Base-by-base conservation (phyloP, 257 asterid genomes). In the Solanum chmielewskii region DNA sequence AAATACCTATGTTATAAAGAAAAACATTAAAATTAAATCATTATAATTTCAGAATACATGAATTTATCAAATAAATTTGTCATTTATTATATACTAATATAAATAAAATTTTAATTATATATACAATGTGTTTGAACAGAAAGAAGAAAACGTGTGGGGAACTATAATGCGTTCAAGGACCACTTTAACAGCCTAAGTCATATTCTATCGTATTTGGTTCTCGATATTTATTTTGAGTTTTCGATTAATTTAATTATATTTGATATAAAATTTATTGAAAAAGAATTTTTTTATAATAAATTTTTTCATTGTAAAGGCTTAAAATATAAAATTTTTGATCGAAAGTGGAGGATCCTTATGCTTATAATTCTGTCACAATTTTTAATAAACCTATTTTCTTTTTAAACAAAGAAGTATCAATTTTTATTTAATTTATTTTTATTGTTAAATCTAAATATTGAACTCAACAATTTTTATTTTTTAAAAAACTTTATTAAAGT, bases 201-300 rank as follows among this genome's bases (percentile, higher is more conserved):
- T 12, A 12, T 4, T 7, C 4, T 66, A 27, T 12, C 27, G 13
- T 66, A 9, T 12, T 23, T 66, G 20, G 1, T 13, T 6, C 3
- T 27, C 11, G 5, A 66, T 27, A 66, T 27, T 12, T 13, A 66
- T 66, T 11, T 64, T 66, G 1, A 66, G 0, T 25, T 11, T 64
- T 9, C 1, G 2, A 5, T 66, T 60, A 60, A 60, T 60, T 23
- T 0, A 23, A 23, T 1, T 60, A 23, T 0, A 0, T 60, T 23
- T 0, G 0, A 47, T 7, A 1, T 14, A 2, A 5, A 14, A 6
- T 47, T 47, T 47, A 23, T 4, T 4, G 0, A 23, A 23, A 60
- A 8, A n/a, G 0, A 9, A 4, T 21, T 9, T 62, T 59, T 64
- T n/a, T 1, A 5, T 5, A 5, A 35, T 35, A 35, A 35, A 35